phyloP scores from a whole-genome alignment of 805 yeast species.

The Lipomyces orientalis region DNA sequence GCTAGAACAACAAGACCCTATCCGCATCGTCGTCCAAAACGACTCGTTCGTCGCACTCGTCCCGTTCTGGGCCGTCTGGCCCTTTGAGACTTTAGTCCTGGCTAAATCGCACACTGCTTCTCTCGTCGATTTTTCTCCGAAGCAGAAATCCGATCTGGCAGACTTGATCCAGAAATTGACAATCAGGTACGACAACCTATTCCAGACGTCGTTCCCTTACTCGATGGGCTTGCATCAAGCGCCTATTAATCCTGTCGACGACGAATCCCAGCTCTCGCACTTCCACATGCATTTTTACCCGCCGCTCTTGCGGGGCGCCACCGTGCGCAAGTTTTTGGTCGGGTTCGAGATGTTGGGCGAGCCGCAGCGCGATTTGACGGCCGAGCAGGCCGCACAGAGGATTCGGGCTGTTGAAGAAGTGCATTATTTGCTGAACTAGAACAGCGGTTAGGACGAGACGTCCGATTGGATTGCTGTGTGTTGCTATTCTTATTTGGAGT shows the following conservation, averaged over 20 bases:
- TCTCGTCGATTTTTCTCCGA: slow-evolving; percentile 53
- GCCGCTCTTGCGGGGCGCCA: slow-evolving; percentile 73
- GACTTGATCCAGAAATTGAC: slow-evolving; percentile 59
- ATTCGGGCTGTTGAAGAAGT: slow-evolving; percentile 44
- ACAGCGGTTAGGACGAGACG: not conserved
- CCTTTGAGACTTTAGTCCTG: slow-evolving; percentile 71
- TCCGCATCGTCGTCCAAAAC: slow-evolving; percentile 63
- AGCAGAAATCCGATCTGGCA: slow-evolving; percentile 63
- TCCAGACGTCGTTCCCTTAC: slow-evolving; percentile 73
- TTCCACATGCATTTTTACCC: slow-evolving; percentile 82
- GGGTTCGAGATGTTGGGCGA: slow-evolving; percentile 65
- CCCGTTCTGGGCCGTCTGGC: slow-evolving; percentile 86
- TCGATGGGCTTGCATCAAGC: slow-evolving; percentile 86
- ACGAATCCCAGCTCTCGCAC: slow-evolving; percentile 49
- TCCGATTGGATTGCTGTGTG: too few species aligned
- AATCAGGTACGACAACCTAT: slow-evolving; percentile 70
- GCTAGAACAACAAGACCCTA: slow-evolving; percentile 49
- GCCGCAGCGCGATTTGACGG: slow-evolving; percentile 72
- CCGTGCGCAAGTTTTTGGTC: slow-evolving; percentile 75
- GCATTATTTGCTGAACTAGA: slow-evolving; percentile 18
- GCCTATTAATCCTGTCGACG: slow-evolving; percentile 51
- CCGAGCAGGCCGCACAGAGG: slow-evolving; percentile 68
- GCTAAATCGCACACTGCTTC: slow-evolving; percentile 61
- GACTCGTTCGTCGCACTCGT: slow-evolving; percentile 70
- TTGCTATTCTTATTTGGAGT: too few species aligned